Base-by-base conservation (phyloP, 129 eudicot species). In the Pittosporum tobira region DNA sequence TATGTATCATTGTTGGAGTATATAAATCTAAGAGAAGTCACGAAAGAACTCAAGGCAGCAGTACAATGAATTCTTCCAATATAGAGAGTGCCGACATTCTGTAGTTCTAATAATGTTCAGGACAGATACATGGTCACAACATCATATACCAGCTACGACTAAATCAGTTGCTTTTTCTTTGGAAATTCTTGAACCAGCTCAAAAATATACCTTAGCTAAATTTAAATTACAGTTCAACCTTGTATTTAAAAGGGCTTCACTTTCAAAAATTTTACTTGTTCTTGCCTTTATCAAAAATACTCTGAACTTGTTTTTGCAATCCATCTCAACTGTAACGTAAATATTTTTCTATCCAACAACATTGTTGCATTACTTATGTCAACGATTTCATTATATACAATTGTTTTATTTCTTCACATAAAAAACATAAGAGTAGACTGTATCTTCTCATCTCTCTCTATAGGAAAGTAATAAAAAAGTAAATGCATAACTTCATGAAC, bases 231-330 rank as follows among this genome's bases (percentile, higher is more conserved):
- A 31, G 37, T 31, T 31, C 37, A 31, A 55, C 14, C 61, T 54
- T 18, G 27, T n/a, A 28, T 19, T 8, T 55, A 8, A 30, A 55
- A 4, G 44, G 25, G 7, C 16, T 5, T 3, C 5, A 2, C n/a
- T 30, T 3, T 9, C 7, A 29, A 18, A 53, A 55, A 2, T 18
- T 30, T 26, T 30, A 30, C 27, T 55, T 31, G 37, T 30, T 55
- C 34, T 37, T n/a, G n/a, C n/a, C n/a, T n/a, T n/a, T n/a, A n/a
- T n/a, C n/a, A n/a, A n/a, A n/a, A n/a, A n/a, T n/a, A n/a, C n/a
- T n/a, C n/a, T n/a, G n/a, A n/a, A 30, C 27, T 55, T 31, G 37
- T 30, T 55, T 20, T 37, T 55, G 43, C 61, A 31, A 55, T 31
- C 0, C 0, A 31, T 10, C 5, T 31, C 37, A 31, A 31, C 37